A percentile compares a stretch with the other conserved stretches of the same genome.
Evolutionary conservation across 1,284 basidiomycete genomes (phyloP).

Genomic region (Ustilago tritici): DNA sequence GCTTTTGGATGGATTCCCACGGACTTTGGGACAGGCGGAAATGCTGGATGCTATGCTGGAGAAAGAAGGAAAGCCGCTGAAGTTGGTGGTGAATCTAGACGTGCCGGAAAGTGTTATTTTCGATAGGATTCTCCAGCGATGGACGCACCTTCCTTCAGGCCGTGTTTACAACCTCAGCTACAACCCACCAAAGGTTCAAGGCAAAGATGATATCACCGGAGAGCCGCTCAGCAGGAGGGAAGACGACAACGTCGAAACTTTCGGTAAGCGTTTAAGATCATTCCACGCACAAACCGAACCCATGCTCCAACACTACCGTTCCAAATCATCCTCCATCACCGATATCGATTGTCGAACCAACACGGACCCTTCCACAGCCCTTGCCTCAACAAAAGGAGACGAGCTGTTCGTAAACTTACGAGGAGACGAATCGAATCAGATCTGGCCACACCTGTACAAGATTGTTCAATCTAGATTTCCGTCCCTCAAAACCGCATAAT

Average conservation of each 20-base stretch:
- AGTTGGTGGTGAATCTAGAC: slow-evolving; percentile 88
- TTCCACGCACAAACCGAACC: slow-evolving; percentile 92
- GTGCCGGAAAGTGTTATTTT: slow-evolving; percentile 92
- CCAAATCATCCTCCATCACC: slow-evolving; percentile 71
- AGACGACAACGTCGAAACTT: slow-evolving; percentile 91
- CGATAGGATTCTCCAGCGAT: slow-evolving; percentile 79
- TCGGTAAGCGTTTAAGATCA: slow-evolving; percentile 80
- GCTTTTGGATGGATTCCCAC: slow-evolving; percentile 96
- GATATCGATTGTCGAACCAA: slow-evolving; percentile 31
- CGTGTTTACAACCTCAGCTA: slow-evolving; percentile 78
- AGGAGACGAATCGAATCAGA: slow-evolving; percentile 89
- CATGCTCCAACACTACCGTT: slow-evolving; percentile 81
- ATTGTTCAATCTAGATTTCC: slow-evolving; percentile 71
- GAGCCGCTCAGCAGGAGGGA: slow-evolving; percentile 88
- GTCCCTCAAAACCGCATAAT: slow-evolving; percentile 4
- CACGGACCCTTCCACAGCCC: not conserved
- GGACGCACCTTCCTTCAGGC: slow-evolving; percentile 78
- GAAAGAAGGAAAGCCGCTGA: slow-evolving; percentile 72
- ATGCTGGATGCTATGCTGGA: slow-evolving; percentile 76
- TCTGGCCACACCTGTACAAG: slow-evolving; percentile 84
- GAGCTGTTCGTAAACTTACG: slow-evolving; percentile 78
- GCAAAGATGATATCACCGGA: slow-evolving; percentile 90
- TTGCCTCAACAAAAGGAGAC: not conserved
- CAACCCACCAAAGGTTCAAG: slow-evolving; percentile 87
- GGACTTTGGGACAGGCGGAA: slow-evolving; percentile 88